These are phyloP conservation scores for Monilinia laxa DNA, from an alignment of 2,329 filamentous ascomycete species.

Conservation along the genomic window DNA sequence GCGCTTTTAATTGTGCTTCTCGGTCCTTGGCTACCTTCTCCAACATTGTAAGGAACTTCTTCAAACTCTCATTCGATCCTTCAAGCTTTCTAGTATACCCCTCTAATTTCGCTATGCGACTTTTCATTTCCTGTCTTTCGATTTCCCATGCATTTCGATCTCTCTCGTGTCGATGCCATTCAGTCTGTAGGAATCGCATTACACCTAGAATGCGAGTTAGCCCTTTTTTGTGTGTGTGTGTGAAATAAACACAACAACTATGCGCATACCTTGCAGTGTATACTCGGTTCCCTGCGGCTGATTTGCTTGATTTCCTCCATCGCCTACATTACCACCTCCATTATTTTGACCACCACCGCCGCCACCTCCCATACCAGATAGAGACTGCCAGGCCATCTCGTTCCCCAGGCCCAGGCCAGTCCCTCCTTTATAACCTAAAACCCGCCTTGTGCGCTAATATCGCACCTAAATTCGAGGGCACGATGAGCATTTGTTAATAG, in stretches of 20 bases:
- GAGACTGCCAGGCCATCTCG: slow-evolving; percentile 70
- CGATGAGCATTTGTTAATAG: slow-evolving; percentile 32
- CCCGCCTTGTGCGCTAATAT: slow-evolving; percentile 26
- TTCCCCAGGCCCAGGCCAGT: slow-evolving; percentile 31
- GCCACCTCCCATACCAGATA: slow-evolving; percentile 49
- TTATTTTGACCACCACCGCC: slow-evolving; percentile 35
- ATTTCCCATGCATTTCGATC: slow-evolving; percentile 99
- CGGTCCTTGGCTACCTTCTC: slow-evolving; percentile 87
- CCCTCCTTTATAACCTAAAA: slow-evolving; percentile 20
- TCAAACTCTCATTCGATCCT: slow-evolving; percentile 82
- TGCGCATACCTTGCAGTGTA: slow-evolving; percentile 62
- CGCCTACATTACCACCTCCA: slow-evolving; percentile 35
- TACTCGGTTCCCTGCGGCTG: slow-evolving; percentile 67
- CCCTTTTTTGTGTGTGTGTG: too few relatives aligned
- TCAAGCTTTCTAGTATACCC: slow-evolving; percentile 85
- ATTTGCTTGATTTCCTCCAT: slow-evolving; percentile 36
- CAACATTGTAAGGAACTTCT: slow-evolving; percentile 85
- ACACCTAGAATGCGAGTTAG: slow-evolving; percentile 69
- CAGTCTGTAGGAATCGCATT: slow-evolving; percentile 98
- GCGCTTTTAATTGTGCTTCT: slow-evolving; percentile 64
- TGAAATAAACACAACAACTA: neutral
- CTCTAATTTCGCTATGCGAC: slow-evolving; percentile 90
- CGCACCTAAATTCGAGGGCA: slow-evolving; percentile 21
- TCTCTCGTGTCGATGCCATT: slow-evolving; percentile 98
- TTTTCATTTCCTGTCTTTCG: slow-evolving; percentile 98